Conservation (phyloP, 495 filamentous ascomycete genomes). For the Penicillium arizonense region DNA sequence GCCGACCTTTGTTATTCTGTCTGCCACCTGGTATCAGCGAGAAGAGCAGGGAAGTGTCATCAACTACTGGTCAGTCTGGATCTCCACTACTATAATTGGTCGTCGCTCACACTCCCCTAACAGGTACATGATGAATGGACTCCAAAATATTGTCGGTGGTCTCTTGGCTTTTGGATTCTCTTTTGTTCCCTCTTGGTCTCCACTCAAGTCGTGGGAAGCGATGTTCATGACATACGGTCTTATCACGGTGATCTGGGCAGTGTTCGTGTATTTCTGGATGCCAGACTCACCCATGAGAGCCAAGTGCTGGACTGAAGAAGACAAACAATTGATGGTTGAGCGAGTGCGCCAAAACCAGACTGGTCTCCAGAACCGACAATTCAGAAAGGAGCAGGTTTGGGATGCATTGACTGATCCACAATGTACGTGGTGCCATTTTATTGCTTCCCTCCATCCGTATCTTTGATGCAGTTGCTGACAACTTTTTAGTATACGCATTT, state of each 20-base stretch:
- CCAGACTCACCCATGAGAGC: slow-evolving; percentile 49
- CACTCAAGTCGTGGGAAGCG: slow-evolving; percentile 52
- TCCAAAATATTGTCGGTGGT: slow-evolving; percentile 52
- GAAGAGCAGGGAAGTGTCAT: slow-evolving; percentile 62
- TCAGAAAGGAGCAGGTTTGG: slow-evolving; percentile 43
- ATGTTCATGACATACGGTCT: slow-evolving; percentile 56
- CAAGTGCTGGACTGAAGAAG: slow-evolving; percentile 41
- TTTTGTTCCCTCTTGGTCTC: slow-evolving; percentile 35
- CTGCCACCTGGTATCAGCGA: slow-evolving; percentile 66
- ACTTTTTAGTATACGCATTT: slow-evolving; percentile 28
- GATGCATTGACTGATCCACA: slow-evolving; percentile 27
- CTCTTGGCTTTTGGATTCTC: slow-evolving; percentile 57
- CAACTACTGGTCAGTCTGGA: slow-evolving; percentile 55
- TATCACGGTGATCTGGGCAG: slow-evolving; percentile 47
- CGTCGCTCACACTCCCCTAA: slow-evolving; percentile 1
- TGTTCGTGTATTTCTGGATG: slow-evolving; percentile 40
- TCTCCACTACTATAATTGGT: background rate
- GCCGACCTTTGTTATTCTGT: slow-evolving; percentile 55
- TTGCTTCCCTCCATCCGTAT: background rate
- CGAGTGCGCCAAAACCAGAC: slow-evolving; percentile 48
- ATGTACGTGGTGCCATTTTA: background rate
- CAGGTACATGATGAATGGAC: slow-evolving; percentile 64
- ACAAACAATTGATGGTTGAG: slow-evolving; percentile 45
- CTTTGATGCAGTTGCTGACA: slow-evolving; percentile 26
- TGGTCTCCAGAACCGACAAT: slow-evolving; percentile 48